Evolutionary conservation across 2,329 filamentous ascomycete genomes (phyloP).

Genomic region (Nemania abortiva): DNA sequence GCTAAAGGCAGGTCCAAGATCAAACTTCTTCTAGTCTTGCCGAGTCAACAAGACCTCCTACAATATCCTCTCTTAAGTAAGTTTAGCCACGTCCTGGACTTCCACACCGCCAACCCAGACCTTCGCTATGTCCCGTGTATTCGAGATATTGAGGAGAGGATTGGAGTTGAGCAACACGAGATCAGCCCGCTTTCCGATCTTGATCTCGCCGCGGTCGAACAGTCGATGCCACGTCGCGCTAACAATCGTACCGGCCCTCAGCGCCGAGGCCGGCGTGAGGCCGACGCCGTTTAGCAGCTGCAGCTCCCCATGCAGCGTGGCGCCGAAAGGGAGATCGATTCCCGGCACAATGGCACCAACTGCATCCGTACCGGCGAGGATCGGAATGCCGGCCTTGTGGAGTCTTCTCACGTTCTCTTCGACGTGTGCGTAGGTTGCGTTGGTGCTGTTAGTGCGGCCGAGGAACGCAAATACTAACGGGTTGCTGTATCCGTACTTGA

Average conservation of each 20-base stretch:
- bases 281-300: conserved; percentile 46
- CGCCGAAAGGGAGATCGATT: conserved; percentile 42
- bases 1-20: too few species aligned
- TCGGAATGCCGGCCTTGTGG: conserved; percentile 47
- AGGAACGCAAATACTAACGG: conserved; percentile 38
- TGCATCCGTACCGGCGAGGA: conserved; percentile 52
- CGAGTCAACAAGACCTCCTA: background rate
- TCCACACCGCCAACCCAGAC: conserved; percentile 48
- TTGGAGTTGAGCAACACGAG: conserved; percentile 47
- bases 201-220: conserved; percentile 46
- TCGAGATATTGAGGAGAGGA: conserved; percentile 47
- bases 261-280: conserved; percentile 44
- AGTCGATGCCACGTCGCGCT: conserved; percentile 41
- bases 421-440: conserved; percentile 55
- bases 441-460: conserved; percentile 35
- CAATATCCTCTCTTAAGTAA: background rate
- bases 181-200: conserved; percentile 46
- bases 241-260: conserved; percentile 47
- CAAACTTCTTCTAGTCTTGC: background rate
- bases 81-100: conserved; percentile 16
- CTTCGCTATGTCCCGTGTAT: conserved; percentile 44
- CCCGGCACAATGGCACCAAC: conserved; percentile 35
- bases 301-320: conserved; percentile 48
- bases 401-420: conserved; percentile 58
- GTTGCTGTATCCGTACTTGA: conserved; percentile 45